These are phyloP conservation scores for Davidsoniella eucalypti DNA, from an alignment of 2,329 filamentous ascomycete species.

Conservation along the genomic window DNA sequence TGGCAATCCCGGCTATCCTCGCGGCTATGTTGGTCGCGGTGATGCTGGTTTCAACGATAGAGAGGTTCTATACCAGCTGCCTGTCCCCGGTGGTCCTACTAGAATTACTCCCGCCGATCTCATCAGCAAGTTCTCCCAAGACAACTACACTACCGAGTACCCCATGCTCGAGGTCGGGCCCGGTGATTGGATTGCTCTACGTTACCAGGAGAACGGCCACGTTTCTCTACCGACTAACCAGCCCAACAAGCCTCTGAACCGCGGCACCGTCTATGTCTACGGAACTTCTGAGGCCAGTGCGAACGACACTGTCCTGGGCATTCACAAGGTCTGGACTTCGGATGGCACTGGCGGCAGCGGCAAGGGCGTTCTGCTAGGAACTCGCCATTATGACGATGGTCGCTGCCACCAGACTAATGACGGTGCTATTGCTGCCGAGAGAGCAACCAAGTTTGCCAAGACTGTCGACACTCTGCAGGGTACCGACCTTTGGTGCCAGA, in stretches of 20 bases:
- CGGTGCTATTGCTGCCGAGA: slow-evolving; percentile 38
- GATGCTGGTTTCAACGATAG: slow-evolving; percentile 39
- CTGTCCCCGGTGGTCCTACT: slow-evolving; percentile 31
- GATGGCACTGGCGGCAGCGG: slow-evolving; percentile 69
- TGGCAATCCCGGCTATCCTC: slow-evolving; percentile 55
- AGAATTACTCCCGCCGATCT: slow-evolving; percentile 29
- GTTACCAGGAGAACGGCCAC: slow-evolving; percentile 63
- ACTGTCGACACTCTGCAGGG: slow-evolving; percentile 34
- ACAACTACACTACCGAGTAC: slow-evolving; percentile 39
- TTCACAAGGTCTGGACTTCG: slow-evolving; percentile 62
- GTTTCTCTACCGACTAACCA: slow-evolving; percentile 43
- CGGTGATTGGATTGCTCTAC: slow-evolving; percentile 49
- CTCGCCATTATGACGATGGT: slow-evolving; percentile 73
- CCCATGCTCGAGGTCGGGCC: slow-evolving; percentile 44
- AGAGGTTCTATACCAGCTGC: slow-evolving; percentile 46
- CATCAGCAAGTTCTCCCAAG: slow-evolving; percentile 47
- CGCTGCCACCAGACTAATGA: slow-evolving; percentile 70
- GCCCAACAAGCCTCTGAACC: slow-evolving; percentile 43
- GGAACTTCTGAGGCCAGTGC: slow-evolving; percentile 45
- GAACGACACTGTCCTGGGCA: slow-evolving; percentile 36
- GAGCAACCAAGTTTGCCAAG: slow-evolving; percentile 39
- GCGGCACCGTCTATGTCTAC: slow-evolving; percentile 61
- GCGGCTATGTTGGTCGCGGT: slow-evolving; percentile 47
- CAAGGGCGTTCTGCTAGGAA: slow-evolving; percentile 58
- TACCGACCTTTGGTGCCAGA: slow-evolving; percentile 60